Evolutionary conservation across 2,329 filamentous ascomycete genomes (phyloP).

Genomic region (Cordyceps cicadae): DNA sequence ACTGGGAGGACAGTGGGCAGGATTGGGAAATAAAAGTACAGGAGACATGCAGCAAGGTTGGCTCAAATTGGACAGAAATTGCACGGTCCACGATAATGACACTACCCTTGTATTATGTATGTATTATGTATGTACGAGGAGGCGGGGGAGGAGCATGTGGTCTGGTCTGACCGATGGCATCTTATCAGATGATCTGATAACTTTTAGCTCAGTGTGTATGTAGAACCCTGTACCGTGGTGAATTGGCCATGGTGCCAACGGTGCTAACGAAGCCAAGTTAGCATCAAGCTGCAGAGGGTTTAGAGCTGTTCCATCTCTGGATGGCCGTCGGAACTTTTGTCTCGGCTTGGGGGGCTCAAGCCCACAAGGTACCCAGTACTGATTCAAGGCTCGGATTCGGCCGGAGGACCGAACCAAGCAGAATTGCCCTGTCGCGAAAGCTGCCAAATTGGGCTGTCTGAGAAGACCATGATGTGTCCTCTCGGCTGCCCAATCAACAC

Average conservation of each 20-base stretch:
- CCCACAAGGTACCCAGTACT: neutral
- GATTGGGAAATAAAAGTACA: neutral
- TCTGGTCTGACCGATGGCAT: neutral
- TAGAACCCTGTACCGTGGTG: neutral
- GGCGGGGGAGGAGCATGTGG: neutral
- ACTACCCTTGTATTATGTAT: neutral
- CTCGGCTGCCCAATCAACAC: neutral
- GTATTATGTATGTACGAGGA: neutral
- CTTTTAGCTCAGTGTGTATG: neutral
- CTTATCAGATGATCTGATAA: constrained; percentile 14
- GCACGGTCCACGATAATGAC: neutral
- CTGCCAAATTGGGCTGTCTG: neutral
- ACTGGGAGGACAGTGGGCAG: no score
- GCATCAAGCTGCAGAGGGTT: neutral
- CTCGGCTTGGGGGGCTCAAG: neutral
- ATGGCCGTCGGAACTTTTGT: constrained; percentile 1
- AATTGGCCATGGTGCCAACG: neutral
- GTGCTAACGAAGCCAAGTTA: neutral
- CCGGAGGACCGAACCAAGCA: neutral
- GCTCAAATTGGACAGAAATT: neutral
- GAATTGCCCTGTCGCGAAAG: neutral
- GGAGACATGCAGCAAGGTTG: neutral
- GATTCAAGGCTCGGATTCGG: neutral
- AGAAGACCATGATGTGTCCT: neutral
- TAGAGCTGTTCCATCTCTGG: neutral